Evolutionary conservation across 139 green algal species (phyloP), one percentile per base, ranked within the genome.

Genomic region (Edaphochlamys debaryana): DNA sequence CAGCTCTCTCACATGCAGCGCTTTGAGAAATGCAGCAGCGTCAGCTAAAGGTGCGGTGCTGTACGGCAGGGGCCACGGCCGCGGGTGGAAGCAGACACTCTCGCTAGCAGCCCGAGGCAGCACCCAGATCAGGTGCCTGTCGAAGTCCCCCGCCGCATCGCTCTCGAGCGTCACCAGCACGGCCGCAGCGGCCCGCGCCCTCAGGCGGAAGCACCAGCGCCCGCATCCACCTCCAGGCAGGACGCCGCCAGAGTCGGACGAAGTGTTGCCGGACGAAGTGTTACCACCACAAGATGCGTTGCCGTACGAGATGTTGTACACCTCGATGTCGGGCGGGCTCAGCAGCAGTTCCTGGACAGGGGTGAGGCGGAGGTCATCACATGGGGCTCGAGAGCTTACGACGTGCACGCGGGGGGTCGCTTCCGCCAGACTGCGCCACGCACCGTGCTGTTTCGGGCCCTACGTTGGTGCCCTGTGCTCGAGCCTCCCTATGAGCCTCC

Each of bases 201-300:
- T 34, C 41, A 82, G 41, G 2, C 32, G 32, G 63, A 82, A 82
- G 41, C 76, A 82, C 76, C 76, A 82, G 15, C 19, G 6, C 11
- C 7, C 54, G 8, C 2, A 54, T 80, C 13, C n/a, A 41, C 36
- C 69, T 19, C 0, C 52, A n/a, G 38, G 4, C n/a, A n/a, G 19
- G 36, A 15, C 34, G 11, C n/a, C n/a, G n/a, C n/a, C 45, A 13
- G 11, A 13, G 45, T 9, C 45, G 45, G 45, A 6, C 0, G 4
- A 6, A 29, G 23, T 23, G 19, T n/a, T n/a, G n/a, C n/a, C n/a
- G n/a, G n/a, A n/a, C n/a, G n/a, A n/a, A n/a, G n/a, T n/a, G n/a
- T n/a, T n/a, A n/a, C n/a, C n/a, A n/a, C n/a, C n/a, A n/a, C n/a
- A n/a, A n/a, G n/a, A n/a, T n/a, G n/a, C n/a, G n/a, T n/a, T n/a